These are phyloP conservation scores for Copromyces sp. DNA, from an alignment of 495 filamentous ascomycete species.

Conservation along the genomic window DNA sequence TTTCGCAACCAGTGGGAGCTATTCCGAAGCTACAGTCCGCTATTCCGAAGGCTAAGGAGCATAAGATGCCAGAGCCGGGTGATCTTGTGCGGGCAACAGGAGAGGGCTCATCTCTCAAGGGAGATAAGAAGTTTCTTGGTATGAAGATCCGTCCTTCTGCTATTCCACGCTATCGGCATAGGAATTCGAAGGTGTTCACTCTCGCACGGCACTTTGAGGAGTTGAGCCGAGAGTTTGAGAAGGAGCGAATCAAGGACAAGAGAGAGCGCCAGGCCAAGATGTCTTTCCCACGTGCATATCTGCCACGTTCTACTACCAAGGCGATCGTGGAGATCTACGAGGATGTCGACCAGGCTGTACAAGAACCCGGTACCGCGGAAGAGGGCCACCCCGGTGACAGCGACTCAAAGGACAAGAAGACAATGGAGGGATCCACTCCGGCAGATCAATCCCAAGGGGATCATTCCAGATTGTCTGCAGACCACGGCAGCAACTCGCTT, in stretches of 20 bases:
- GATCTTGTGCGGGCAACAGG: constrained; percentile 19
- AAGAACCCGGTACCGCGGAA: constrained; percentile 65
- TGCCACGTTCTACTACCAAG: constrained; percentile 81
- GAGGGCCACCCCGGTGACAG: constrained; percentile 39
- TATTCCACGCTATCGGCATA: constrained; percentile 78
- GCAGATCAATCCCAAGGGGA: constrained; percentile 15
- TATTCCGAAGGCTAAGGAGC: constrained; percentile 27
- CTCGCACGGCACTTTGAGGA: constrained; percentile 95
- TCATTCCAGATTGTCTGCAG: not conserved
- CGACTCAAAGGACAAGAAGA: constrained; percentile 12
- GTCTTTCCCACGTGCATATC: constrained; percentile 67
- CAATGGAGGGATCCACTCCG: constrained; percentile 7
- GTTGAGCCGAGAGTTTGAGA: constrained; percentile 91
- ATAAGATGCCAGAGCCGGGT: constrained; percentile 21
- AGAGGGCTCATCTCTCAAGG: constrained; percentile 28
- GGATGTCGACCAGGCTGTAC: constrained; percentile 85
- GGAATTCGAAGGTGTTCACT: constrained; percentile 68
- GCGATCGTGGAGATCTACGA: constrained; percentile 93
- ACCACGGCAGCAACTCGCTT: constrained; percentile 4
- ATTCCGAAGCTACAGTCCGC: constrained; percentile 23
- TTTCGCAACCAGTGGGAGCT: constrained; percentile 52
- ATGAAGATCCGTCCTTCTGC: constrained; percentile 58
- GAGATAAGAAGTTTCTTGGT: constrained; percentile 64
- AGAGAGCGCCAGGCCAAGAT: constrained; percentile 72
- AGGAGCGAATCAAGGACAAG: constrained; percentile 78